Evolutionary conservation across 108 stramenopile species (phyloP), one percentile per base, ranked within the genome.

Genomic region (Cylindrotheca closterium): DNA sequence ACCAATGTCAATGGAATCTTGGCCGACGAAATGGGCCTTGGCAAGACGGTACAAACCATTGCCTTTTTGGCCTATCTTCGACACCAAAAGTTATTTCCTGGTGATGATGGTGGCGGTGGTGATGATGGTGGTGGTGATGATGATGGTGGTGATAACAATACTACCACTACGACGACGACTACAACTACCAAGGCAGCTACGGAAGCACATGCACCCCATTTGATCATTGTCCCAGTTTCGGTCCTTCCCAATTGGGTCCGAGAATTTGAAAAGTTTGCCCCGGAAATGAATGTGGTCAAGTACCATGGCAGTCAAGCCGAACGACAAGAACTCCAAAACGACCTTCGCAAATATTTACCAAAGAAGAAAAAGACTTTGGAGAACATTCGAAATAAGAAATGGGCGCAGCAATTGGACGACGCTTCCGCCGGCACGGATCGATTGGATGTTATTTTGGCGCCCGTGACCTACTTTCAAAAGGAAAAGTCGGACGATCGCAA

Each of bases 41-140:
- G 85, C 0, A 97, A 97, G 77, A 99, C 98, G 4, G 84, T 95
- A 3, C 98, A 99, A 79, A 97, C 97, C 10, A 97, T 99, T 67
- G 86, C 95, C 7, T 93, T 97, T 58, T 65, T 98, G 24, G 91
- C 92, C 10, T 94, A 91, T 84, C 60, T 92, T 12, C 88, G 93
- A 58, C 66, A 87, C 25, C 63, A 65, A 23, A 29, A 63, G 23
- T 23, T 26, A 42, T 21, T 51, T 18, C 4, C 33, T 15, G 52
- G 52, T 30, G 54, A 63, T 19, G 55, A 65, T 51, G 30, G 26
- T 50, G 68, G 62, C 32, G 30, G 51, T 45, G 30, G 29, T 18
- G 28, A 26, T 54, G 70, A 58, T 30, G 52, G 52, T 30, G 54
- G 58, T 19, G 55, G 58, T 51, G 30, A 30, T 50, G 68, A 68